These are phyloP conservation scores for Chalaropsis ovoidea DNA, from an alignment of 2,329 filamentous ascomycete species.

Conservation along the genomic window DNA sequence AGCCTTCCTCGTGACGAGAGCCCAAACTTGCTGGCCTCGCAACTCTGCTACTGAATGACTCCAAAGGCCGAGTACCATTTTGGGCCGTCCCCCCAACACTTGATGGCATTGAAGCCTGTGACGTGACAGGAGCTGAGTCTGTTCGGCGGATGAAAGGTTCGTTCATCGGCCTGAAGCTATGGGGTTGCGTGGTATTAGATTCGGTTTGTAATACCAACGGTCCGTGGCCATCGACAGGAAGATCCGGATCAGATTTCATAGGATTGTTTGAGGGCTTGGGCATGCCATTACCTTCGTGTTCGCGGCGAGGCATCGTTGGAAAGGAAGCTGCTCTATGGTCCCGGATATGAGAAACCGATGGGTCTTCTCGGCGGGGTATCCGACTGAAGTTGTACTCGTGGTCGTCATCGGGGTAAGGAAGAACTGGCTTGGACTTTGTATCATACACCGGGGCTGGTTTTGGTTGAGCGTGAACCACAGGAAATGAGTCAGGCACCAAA, in stretches of 20 bases:
- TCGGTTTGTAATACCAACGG: background rate
- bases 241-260: background rate
- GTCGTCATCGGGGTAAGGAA: constrained; percentile 23
- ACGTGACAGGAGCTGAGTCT: background rate
- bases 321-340: constrained; percentile 1
- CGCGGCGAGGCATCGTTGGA: background rate
- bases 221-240: background rate
- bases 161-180: background rate
- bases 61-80: background rate
- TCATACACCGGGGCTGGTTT: background rate
- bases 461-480: background rate
- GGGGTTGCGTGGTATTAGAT: background rate
- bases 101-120: background rate
- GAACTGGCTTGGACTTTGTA: background rate
- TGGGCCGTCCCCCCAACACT: background rate
- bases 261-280: constrained; percentile 1
- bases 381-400: constrained; percentile 1
- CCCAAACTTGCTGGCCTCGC: background rate
- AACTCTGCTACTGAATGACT: background rate
- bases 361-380: background rate
- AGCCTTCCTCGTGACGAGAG: background rate
- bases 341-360: background rate
- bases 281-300: constrained; percentile 1
- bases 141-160: background rate
- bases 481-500: background rate